Conservation (phyloP, 1,284 basidiomycete species). For the Somion occarium region DNA sequence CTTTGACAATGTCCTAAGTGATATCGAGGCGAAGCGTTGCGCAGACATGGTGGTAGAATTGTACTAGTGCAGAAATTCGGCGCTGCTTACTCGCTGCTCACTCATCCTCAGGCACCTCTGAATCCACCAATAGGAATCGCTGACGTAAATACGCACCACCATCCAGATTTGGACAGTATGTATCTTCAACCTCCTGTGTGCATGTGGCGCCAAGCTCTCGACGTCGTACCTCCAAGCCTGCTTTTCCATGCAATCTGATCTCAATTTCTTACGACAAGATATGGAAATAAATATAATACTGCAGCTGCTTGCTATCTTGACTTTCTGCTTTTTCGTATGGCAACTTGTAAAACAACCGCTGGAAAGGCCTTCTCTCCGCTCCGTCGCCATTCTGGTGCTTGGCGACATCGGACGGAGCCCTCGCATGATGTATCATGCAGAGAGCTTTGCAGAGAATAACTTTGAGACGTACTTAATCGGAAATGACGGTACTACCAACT, state of each 20-base stretch:
- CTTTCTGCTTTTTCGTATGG: background rate
- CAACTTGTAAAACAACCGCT: background rate
- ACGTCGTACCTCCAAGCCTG: background rate
- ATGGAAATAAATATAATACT: background rate
- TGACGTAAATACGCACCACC: background rate
- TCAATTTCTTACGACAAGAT: too few relatives aligned
- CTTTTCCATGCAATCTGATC: too few relatives aligned
- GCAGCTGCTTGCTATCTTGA: background rate
- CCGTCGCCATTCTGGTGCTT: conserved; percentile 86
- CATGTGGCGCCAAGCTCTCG: background rate
- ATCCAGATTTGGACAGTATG: background rate
- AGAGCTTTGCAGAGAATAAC: conserved; percentile 80
- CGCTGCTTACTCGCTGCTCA: background rate
- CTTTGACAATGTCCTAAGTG: background rate
- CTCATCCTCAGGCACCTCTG: background rate
- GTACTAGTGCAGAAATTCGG: background rate
- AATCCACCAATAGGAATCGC: background rate
- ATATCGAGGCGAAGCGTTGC: background rate
- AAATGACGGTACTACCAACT: conserved; percentile 77
- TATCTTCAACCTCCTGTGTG: background rate
- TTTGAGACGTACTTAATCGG: conserved; percentile 85
- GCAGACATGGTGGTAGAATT: background rate
- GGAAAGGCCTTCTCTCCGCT: conserved; percentile 35
- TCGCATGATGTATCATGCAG: conserved; percentile 98
- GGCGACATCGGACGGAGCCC: conserved; percentile 96